Percentiles rank a stretch among this genome's conserved stretches.
Evolutionary conservation across 805 yeast species (phyloP).

Genomic region (Tetrapisispora taiwanensis): DNA sequence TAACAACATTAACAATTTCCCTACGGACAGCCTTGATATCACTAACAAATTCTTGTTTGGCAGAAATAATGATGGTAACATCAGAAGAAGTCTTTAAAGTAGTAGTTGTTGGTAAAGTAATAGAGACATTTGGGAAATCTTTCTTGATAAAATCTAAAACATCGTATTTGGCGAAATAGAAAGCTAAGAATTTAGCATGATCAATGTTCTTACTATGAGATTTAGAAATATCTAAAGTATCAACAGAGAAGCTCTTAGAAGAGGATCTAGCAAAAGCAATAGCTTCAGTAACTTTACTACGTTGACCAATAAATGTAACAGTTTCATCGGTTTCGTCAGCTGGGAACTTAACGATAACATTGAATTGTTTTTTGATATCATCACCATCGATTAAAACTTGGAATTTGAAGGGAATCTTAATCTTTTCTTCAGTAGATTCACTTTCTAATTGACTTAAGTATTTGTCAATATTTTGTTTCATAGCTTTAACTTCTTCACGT

Average conservation of each 20-base stretch:
- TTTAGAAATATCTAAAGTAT: constrained; percentile 68
- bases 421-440: constrained; percentile 43
- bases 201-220: constrained; percentile 74
- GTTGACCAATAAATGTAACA: constrained; percentile 58
- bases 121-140: constrained; percentile 34
- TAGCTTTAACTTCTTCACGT: constrained; percentile 50
- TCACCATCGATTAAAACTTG: constrained; percentile 59
- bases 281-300: constrained; percentile 50
- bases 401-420: constrained; percentile 54
- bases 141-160: constrained; percentile 35
- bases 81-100: constrained; percentile 36
- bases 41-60: constrained; percentile 36
- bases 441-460: constrained; percentile 36
- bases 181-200: constrained; percentile 70
- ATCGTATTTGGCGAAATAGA: constrained; percentile 49
- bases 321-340: constrained; percentile 33
- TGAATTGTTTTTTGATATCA: constrained; percentile 41
- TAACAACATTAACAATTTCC: constrained; percentile 62
- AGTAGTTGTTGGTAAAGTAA: constrained; percentile 38
- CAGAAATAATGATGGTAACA: constrained; percentile 55
- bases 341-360: constrained; percentile 52
- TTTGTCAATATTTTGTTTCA: constrained; percentile 42
- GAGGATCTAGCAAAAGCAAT: constrained; percentile 48
- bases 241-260: constrained; percentile 51
- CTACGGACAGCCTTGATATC: constrained; percentile 58